Conservation (phyloP, 768 basidiomycete genomes). For the Lentinula lateritia region DNA sequence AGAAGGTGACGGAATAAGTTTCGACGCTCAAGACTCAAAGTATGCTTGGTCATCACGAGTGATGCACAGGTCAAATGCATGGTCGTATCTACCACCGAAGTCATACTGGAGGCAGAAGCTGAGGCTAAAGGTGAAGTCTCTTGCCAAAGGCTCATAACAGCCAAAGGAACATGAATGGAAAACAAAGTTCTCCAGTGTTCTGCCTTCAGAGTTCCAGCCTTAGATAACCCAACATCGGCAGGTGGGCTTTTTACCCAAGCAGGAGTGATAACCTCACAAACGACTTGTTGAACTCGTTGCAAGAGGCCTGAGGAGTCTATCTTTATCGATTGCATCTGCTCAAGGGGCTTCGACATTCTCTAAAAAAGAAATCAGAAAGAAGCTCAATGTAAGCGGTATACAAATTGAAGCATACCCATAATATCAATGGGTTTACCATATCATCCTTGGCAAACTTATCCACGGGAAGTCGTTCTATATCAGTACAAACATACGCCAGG, state of each 20-base stretch:
- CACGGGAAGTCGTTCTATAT: neutral
- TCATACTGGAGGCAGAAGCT: neutral
- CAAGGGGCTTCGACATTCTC: neutral
- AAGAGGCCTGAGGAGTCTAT: neutral
- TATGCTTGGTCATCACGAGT: neutral
- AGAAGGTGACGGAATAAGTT: neutral
- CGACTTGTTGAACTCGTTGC: neutral
- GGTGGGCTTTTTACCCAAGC: constrained; percentile 10
- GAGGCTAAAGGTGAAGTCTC: neutral
- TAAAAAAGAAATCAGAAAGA: neutral
- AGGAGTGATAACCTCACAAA: neutral
- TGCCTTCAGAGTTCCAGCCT: constrained; percentile 20
- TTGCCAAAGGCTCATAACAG: constrained; percentile 18
- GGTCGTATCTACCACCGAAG: neutral
- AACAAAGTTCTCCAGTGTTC: constrained; percentile 16
- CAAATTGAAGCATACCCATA: neutral
- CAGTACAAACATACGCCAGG: neutral
- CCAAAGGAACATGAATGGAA: constrained; percentile 16
- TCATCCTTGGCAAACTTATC: neutral
- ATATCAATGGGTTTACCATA: neutral
- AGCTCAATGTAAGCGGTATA: neutral
- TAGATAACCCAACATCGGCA: constrained; percentile 7
- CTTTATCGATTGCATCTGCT: neutral
- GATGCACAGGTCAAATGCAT: neutral
- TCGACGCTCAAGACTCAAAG: neutral